Evolutionary conservation across 495 filamentous ascomycete species (phyloP).

Genomic region (Neurospora sp.): DNA sequence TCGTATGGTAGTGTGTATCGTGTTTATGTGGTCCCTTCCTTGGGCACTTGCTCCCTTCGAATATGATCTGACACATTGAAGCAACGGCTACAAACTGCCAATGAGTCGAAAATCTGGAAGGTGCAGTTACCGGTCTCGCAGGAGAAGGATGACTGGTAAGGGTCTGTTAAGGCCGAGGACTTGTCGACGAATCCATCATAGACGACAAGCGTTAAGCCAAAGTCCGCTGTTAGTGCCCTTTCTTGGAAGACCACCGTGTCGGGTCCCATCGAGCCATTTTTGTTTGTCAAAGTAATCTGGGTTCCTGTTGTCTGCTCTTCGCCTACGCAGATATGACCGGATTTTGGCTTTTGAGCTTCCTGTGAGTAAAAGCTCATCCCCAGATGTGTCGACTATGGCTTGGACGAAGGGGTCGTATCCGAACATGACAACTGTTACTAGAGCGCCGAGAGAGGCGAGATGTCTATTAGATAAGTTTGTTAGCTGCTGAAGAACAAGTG

Average conservation of each 20-base stretch:
- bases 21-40: not conserved
- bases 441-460: not conserved
- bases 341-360: not conserved
- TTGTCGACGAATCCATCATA: not conserved
- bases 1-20: not conserved
- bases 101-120: not conserved
- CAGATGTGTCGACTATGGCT: not conserved
- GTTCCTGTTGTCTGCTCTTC: not conserved
- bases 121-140: not conserved
- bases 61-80: not conserved
- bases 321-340: not conserved
- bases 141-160: not conserved
- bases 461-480: not conserved
- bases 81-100: not conserved
- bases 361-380: not conserved
- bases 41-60: not conserved
- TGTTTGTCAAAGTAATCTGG: not conserved
- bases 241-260: not conserved
- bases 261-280: not conserved
- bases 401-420: not conserved
- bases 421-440: not conserved
- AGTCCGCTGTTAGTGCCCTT: not conserved
- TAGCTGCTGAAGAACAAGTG: not conserved
- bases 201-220: not conserved
- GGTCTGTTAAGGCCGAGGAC: not conserved